phyloP scores from a whole-genome alignment of 2,329 filamentous ascomycete genomes.

The Talaromyces sp. region DNA sequence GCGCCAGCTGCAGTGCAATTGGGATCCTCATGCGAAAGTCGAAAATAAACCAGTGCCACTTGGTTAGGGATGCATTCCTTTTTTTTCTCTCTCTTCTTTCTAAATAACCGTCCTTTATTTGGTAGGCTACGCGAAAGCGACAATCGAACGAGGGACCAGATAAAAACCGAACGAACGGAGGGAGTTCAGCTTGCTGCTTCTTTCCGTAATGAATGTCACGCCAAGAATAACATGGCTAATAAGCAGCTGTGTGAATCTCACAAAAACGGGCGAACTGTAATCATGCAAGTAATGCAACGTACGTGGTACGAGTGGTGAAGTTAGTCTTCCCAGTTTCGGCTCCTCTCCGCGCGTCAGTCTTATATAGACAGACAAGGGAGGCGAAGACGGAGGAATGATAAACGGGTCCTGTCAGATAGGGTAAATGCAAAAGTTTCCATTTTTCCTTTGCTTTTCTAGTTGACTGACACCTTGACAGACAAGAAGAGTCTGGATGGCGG shows the following conservation, averaged over 20 bases:
- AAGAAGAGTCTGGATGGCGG: background rate
- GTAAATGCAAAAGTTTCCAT: no score
- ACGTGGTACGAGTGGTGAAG: background rate
- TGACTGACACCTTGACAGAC: no score
- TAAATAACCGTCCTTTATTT: background rate
- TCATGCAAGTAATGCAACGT: background rate
- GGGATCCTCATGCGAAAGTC: conserved; percentile 65
- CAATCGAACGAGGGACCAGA: background rate
- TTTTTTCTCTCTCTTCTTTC: no score
- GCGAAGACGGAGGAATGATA: no score
- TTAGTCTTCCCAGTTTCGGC: no score
- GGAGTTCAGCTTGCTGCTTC: background rate
- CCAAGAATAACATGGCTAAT: background rate
- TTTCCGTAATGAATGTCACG: background rate
- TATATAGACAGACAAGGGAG: no score
- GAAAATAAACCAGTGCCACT: background rate
- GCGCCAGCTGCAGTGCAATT: conserved; percentile 79
- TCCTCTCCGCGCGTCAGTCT: no score
- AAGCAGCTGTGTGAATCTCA: background rate
- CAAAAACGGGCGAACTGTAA: background rate
- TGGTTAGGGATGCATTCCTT: conserved; percentile 3
- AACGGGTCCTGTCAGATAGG: no score
- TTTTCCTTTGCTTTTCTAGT: no score
- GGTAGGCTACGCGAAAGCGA: background rate
- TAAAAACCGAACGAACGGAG: background rate